Evolutionary conservation across 1,284 basidiomycete species (phyloP).

Genomic region (Violaceomyces palustris): DNA sequence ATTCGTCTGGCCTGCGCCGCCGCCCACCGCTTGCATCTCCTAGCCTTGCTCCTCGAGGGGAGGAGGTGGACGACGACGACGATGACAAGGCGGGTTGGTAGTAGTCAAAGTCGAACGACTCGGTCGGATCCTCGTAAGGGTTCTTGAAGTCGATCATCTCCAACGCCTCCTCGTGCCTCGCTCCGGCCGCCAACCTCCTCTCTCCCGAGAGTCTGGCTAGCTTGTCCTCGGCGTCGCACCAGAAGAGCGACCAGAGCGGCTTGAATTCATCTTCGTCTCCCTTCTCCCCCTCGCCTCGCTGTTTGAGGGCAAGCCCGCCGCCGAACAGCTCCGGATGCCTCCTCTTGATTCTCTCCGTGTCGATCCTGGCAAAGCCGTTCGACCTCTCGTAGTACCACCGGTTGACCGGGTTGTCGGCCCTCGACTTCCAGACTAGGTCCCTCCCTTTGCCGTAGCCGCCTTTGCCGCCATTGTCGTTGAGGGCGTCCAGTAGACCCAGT

Average conservation of each 20-base stretch:
- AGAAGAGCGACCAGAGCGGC: constrained; percentile 97
- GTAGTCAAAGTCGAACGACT: constrained; percentile 20
- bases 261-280: not conserved
- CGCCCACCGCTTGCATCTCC: too few species aligned
- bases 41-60: not conserved
- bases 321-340: constrained; percentile 9
- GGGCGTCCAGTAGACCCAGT: constrained; percentile 83
- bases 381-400: constrained; percentile 99
- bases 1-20: too few species aligned
- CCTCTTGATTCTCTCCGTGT: constrained; percentile 38
- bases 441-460: constrained; percentile 85
- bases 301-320: not conserved
- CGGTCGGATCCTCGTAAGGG: constrained; percentile 18
- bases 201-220: constrained; percentile 39
- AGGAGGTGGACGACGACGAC: not conserved
- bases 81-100: constrained; percentile 2
- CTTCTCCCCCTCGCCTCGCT: constrained; percentile 8
- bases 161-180: constrained; percentile 8
- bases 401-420: constrained; percentile 90
- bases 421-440: constrained; percentile 91
- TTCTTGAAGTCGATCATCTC: too few species aligned
- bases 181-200: constrained; percentile 19
- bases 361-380: constrained; percentile 77
- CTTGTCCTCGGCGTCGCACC: constrained; percentile 92
- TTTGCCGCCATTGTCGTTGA: constrained; percentile 78